These are phyloP conservation scores for Fusarium burgessii DNA, from an alignment of 2,329 filamentous ascomycete genomes.

Conservation along the genomic window DNA sequence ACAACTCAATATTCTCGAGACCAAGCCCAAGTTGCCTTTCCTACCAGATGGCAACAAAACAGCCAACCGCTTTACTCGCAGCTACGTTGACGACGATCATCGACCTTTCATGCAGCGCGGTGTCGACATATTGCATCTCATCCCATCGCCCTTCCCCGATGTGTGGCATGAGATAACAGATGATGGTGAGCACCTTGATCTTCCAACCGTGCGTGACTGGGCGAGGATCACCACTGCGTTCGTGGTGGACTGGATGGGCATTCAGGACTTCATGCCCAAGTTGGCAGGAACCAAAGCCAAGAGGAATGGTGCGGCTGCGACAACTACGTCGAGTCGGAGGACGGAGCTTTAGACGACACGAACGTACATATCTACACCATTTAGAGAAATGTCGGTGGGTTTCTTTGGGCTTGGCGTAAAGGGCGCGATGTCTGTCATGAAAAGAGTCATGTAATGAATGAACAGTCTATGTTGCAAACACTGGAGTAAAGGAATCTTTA, in stretches of 20 bases:
- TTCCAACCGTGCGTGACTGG: constrained; percentile 87
- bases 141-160: constrained; percentile 82
- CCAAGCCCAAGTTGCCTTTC: constrained; percentile 65
- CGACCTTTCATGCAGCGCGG: constrained; percentile 89
- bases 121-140: constrained; percentile 90
- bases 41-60: constrained; percentile 72
- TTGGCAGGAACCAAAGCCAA: constrained; percentile 39
- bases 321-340: constrained; percentile 45
- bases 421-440: constrained; percentile 30
- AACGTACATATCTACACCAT: constrained; percentile 15
- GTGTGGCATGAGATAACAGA: constrained; percentile 92
- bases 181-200: constrained; percentile 85
- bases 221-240: constrained; percentile 85
- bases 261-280: constrained; percentile 60
- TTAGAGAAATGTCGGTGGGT: constrained; percentile 36
- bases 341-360: constrained; percentile 50
- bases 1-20: constrained; percentile 73
- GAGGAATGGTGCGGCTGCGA: constrained; percentile 43
- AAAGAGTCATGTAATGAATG: constrained; percentile 31
- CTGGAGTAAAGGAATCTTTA: constrained; percentile 14
- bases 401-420: constrained; percentile 40
- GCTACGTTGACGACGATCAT: constrained; percentile 85
- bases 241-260: constrained; percentile 90
- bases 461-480: constrained; percentile 4
- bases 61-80: constrained; percentile 59